Conservation (phyloP, 2,329 filamentous ascomycete species). For the Claviceps sp. region DNA sequence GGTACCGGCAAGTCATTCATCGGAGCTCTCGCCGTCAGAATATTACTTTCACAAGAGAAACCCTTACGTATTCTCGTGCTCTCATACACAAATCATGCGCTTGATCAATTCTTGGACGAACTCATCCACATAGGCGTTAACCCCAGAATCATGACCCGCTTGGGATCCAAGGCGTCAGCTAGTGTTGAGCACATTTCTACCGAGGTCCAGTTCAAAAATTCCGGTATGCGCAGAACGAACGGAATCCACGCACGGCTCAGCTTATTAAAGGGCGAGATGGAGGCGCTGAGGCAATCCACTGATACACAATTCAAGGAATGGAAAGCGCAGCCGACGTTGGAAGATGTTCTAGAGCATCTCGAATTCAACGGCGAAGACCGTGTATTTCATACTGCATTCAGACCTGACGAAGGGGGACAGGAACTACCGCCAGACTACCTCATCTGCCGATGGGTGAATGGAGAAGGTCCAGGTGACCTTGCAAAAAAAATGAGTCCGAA, state of each 20-base stretch:
- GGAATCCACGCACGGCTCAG: background rate
- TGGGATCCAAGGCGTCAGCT: conserved; percentile 45
- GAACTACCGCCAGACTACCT: background rate
- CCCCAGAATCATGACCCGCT: conserved; percentile 36
- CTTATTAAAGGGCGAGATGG: background rate
- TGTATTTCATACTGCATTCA: background rate
- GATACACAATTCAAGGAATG: background rate
- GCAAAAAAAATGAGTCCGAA: too few species aligned
- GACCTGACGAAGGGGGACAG: background rate
- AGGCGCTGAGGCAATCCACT: background rate
- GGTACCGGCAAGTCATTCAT: conserved; percentile 62
- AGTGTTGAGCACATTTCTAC: background rate
- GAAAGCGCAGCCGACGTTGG: background rate
- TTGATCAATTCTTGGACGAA: conserved; percentile 54
- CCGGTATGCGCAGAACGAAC: background rate
- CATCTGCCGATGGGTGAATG: background rate
- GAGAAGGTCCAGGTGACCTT: background rate
- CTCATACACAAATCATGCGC: conserved; percentile 55
- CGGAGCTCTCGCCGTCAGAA: conserved; percentile 48
- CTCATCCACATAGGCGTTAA: conserved; percentile 45
- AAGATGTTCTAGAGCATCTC: background rate
- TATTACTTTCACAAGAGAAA: conserved; percentile 32
- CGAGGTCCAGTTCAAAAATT: background rate
- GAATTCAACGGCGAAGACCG: background rate
- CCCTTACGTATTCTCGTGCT: conserved; percentile 46